These are phyloP conservation scores for Diaporthe batatas DNA, from an alignment of 2,329 filamentous ascomycete species.

Conservation along the genomic window DNA sequence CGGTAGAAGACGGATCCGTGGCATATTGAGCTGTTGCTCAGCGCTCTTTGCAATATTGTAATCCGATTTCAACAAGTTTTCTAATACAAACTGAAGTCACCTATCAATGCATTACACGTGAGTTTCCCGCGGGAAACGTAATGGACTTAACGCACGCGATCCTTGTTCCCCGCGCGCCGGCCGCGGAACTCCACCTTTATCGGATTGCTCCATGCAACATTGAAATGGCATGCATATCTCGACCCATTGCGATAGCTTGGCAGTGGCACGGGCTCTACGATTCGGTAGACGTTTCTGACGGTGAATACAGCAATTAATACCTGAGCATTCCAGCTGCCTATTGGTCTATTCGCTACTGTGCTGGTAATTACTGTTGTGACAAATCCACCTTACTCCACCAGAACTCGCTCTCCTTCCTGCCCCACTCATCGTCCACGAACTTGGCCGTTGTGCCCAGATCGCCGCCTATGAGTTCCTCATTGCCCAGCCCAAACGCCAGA, in stretches of 20 bases:
- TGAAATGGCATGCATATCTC: conserved; percentile 7
- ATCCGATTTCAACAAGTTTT: not conserved
- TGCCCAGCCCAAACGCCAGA: conserved; percentile 60
- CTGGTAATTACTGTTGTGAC: conserved; percentile 49
- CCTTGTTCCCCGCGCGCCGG: not conserved
- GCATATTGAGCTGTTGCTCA: not conserved
- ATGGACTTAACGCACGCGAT: not conserved
- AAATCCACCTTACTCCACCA: conserved; percentile 60
- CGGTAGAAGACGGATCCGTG: not conserved
- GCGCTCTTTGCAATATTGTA: not conserved
- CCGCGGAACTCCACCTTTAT: conserved; percentile 33
- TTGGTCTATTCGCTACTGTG: not conserved
- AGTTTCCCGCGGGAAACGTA: conserved; percentile 17
- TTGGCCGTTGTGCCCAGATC: conserved; percentile 52
- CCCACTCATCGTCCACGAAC: conserved; percentile 57
- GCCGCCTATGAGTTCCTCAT: conserved; percentile 63
- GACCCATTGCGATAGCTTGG: conserved; percentile 20
- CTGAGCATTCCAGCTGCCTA: not conserved
- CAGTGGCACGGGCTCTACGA: not conserved
- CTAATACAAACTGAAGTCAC: not conserved
- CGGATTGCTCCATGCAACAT: conserved; percentile 2
- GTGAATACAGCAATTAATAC: not conserved
- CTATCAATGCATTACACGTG: not conserved
- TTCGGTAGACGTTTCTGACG: not conserved
- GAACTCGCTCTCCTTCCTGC: conserved; percentile 58